Evolutionary conservation across 1,284 basidiomycete genomes (phyloP).

Genomic region (Tremellales sp.): DNA sequence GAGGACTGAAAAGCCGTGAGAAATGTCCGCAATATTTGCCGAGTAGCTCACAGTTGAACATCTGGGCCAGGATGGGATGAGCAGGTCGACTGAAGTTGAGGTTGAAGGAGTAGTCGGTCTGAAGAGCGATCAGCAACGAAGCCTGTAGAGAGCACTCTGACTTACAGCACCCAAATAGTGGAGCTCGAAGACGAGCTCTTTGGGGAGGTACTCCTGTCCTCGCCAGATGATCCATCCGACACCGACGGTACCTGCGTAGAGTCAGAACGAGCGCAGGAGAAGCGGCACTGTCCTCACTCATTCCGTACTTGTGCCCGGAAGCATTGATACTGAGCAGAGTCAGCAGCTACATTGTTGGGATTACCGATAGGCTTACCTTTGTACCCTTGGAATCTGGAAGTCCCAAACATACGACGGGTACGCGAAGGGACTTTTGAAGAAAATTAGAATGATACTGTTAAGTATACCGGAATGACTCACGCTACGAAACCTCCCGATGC

Average conservation of each 20-base stretch:
- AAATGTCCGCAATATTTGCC: neutral
- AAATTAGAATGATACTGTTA: too few relatives aligned
- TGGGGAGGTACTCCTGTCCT: conserved; percentile 68
- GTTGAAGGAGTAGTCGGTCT: conserved; percentile 70
- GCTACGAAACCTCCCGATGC: conserved; percentile 75
- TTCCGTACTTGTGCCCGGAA: conserved; percentile 85
- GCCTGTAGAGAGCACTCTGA: neutral
- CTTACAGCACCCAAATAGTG: conserved; percentile 58
- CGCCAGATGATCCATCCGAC: conserved; percentile 87
- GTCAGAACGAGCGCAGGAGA: neutral
- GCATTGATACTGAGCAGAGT: conserved; percentile 55
- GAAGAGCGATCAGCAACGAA: neutral
- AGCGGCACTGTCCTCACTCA: conserved; percentile 51
- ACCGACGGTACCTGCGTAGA: conserved; percentile 58
- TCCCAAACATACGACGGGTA: conserved; percentile 78
- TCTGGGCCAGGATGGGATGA: conserved; percentile 84
- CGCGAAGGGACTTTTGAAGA: conserved; percentile 31
- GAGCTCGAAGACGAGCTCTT: conserved; percentile 89
- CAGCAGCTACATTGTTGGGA: too few relatives aligned
- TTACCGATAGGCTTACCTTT: too few relatives aligned
- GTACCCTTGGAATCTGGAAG: conserved; percentile 79
- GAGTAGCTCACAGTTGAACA: conserved; percentile 65
- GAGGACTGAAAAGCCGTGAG: conserved; percentile 51
- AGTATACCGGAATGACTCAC: conserved; percentile 16
- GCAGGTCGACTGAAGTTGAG: conserved; percentile 83